Evolutionary conservation across 2,329 filamentous ascomycete genomes (phyloP), one percentile per base, ranked within the genome.

Genomic region (Penicillium rolfsii): DNA sequence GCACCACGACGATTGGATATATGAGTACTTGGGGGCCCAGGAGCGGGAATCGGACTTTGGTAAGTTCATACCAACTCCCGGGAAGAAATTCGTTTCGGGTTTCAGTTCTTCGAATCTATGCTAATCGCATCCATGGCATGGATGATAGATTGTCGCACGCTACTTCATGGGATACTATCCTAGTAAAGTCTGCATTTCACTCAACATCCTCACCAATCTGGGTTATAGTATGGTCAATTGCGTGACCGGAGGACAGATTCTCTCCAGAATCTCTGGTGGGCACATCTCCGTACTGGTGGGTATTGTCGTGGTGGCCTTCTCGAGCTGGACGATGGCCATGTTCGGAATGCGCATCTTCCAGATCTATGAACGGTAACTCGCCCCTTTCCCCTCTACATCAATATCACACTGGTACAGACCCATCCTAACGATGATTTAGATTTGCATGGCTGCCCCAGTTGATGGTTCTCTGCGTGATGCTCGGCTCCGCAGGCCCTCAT

Each of bases 161-260:
- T 79, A 76, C 59, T 77, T 78, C 52, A 78, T 80, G 76, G 78
- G 78, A 5, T 80, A 79, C 61, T 79, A 75, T 41, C 77, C 78
- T 9, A 75, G 72, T 61, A 79, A 78, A 64, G 62, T 79, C 36
- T 76, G 68, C 69, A 78, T 71, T 63, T 67, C 73, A 4, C 64
- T 80, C 26, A 80, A 80, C 53, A 71, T 80, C 16, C 68, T 80
- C 35, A 77, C 78, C 53, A 78, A 78, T 67, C 54, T 79, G 19
- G 79, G 79, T 14, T 80, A 78, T 48, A 73, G 76, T 35, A 79
- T 80, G 70, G 74, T 80, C 57, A 78, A 77, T 64, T 72, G 71
- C 38, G 74, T 79, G 30, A 71, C 80, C n/a, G 78, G 76, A 46
- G 79, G 79, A 5, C 78, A 80, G 59, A 71, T 81, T n/a, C 68